Conservation (phyloP, 2,329 filamentous ascomycete species). For the Apiospora pterosperma region DNA sequence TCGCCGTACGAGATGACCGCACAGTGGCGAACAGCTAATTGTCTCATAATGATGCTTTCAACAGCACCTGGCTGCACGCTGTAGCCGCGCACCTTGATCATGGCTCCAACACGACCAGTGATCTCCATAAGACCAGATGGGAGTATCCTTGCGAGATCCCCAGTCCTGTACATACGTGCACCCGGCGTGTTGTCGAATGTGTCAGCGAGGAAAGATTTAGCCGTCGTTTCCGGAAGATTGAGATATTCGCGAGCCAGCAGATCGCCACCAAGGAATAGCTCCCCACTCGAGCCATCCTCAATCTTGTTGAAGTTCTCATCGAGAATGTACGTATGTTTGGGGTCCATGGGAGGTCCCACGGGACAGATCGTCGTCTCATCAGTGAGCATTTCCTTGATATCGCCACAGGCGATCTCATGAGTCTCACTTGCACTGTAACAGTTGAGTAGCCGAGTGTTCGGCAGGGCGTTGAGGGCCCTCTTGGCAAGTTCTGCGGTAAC, state of each 20-base stretch:
- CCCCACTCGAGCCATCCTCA: constrained; percentile 59
- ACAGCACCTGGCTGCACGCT: constrained; percentile 76
- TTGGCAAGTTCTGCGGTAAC: constrained; percentile 74
- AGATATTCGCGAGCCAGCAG: constrained; percentile 74
- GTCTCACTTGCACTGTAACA: constrained; percentile 83
- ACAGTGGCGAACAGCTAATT: constrained; percentile 68
- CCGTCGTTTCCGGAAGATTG: constrained; percentile 75
- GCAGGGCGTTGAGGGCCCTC: constrained; percentile 64
- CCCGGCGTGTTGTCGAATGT: constrained; percentile 57
- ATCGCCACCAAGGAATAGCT: constrained; percentile 72
- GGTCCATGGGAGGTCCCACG: constrained; percentile 67
- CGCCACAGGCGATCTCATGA: constrained; percentile 75
- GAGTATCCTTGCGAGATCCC: constrained; percentile 66
- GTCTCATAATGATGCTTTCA: constrained; percentile 66
- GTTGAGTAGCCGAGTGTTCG: constrained; percentile 68
- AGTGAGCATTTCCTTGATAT: constrained; percentile 65
- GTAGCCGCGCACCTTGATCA: constrained; percentile 80
- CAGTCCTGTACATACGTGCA: constrained; percentile 71
- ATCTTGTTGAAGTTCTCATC: constrained; percentile 66
- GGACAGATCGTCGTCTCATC: constrained; percentile 65
- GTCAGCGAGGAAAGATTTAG: constrained; percentile 66
- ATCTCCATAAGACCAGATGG: constrained; percentile 69
- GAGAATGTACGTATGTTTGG: constrained; percentile 67
- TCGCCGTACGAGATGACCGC: constrained; percentile 73
- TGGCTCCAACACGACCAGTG: constrained; percentile 70